Percentiles rank a stretch among this genome's conserved stretches.
phyloP scores from a whole-genome alignment of 805 yeast species.

The Starmerella riodocensis region DNA sequence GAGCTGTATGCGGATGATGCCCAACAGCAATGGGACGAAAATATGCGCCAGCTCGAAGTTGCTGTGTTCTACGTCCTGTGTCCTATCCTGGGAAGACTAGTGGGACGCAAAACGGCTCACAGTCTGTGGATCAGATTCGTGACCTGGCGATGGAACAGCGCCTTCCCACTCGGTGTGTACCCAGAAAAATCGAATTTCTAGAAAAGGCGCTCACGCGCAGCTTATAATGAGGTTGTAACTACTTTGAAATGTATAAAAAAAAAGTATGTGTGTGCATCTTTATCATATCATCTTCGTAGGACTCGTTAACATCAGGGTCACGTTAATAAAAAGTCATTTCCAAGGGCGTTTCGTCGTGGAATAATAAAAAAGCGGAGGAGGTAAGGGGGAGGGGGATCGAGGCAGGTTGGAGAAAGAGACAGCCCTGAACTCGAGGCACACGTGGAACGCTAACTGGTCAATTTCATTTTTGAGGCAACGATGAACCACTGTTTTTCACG shows the following conservation, averaged over 20 bases:
- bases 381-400: background rate
- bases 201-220: too few species aligned
- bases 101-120: conserved; percentile 47
- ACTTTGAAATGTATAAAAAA: too few species aligned
- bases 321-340: background rate
- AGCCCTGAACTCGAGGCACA: background rate
- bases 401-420: background rate
- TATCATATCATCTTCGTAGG: conserved; percentile 1
- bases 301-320: conserved; percentile 2
- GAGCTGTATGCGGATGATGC: conserved; percentile 31
- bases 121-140: conserved; percentile 19
- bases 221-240: too few species aligned
- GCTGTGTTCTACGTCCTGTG: conserved; percentile 43
- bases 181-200: too few species aligned
- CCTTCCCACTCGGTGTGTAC: background rate
- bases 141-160: conserved; percentile 16
- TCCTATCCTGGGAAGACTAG: conserved; percentile 53
- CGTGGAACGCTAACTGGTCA: background rate
- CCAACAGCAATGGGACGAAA: conserved; percentile 66
- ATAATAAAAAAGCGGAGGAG: background rate
- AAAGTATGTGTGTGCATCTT: background rate
- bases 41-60: conserved; percentile 42
- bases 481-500: background rate
- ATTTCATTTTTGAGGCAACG: background rate
- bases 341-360: background rate